These are phyloP conservation scores for Elsinoe fawcettii DNA, from an alignment of 2,329 filamentous ascomycete genomes.

Conservation along the genomic window DNA sequence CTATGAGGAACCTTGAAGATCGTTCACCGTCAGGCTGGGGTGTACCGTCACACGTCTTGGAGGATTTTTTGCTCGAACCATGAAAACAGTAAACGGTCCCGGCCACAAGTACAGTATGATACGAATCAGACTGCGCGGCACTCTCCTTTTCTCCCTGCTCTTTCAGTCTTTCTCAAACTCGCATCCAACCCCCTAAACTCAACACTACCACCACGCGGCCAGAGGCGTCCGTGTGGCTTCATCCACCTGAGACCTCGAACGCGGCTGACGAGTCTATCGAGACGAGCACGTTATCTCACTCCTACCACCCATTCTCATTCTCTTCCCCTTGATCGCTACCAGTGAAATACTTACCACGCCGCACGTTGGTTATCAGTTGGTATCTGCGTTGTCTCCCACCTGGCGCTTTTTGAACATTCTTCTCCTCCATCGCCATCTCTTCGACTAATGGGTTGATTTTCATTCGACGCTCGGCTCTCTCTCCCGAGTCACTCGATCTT, in stretches of 20 bases:
- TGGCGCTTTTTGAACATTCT: not conserved
- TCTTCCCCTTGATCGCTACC: not conserved
- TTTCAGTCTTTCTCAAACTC: not conserved
- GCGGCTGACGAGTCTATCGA: constrained; percentile 4
- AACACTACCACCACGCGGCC: not conserved
- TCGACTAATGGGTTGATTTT: constrained; percentile 7
- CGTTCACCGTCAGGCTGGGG: constrained; percentile 4
- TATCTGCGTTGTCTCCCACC: not conserved
- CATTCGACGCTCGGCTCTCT: constrained; percentile 10
- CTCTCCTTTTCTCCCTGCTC: not conserved
- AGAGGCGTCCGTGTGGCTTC: not conserved
- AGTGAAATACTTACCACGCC: constrained; percentile 2
- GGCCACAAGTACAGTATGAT: not conserved
- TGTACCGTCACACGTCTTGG: not conserved
- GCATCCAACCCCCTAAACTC: not conserved
- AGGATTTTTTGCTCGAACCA: not conserved
- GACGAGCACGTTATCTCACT: constrained; percentile 4
- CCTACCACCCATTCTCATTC: not conserved
- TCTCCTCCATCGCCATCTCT: not conserved
- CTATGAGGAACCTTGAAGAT: not conserved
- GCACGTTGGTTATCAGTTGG: constrained; percentile 3
- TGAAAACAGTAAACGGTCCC: constrained; percentile 4
- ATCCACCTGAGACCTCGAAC: constrained; percentile 1
- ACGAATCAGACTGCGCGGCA: not conserved
- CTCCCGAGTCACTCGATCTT: not conserved